Evolutionary conservation across 1,284 basidiomycete genomes (phyloP), one percentile per base, ranked within the genome.

Genomic region (Cutaneotrichosporon mucoides): DNA sequence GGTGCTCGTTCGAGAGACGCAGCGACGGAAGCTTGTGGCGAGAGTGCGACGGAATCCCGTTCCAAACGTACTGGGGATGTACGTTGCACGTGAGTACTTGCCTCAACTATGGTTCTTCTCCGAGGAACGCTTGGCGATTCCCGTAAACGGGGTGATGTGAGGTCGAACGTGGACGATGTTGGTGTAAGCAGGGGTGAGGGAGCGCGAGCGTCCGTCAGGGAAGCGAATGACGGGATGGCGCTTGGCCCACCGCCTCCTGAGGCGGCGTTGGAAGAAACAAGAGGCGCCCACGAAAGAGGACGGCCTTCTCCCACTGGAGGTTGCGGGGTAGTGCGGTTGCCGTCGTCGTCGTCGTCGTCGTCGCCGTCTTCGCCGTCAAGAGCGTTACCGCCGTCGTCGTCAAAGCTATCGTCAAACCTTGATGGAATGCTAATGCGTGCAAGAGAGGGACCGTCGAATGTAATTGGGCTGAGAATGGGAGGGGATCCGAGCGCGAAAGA

Each of bases 101-200:
- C 37, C 44, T 71, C 63, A 47, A 76, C 58, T 38, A 76, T 61
- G 1, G 72, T 75, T 16, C 69, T 61, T n/a, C 71, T 61, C 35
- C 72, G 59, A 3, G 73, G 68, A 9, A 76, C 57, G 13, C 65
- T 65, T 1, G 73, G 66, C 1, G 71, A 68, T 15, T 69, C 61
- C 38, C 64, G 62, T 5, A 73, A 62, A 11, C 70, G 60, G 9
- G 68, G 64, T 6, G 61, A 59, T 35, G 54, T 51, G 41, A 58
- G 56, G 40, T 57, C 66, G 47, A 64, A 64, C 38, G 46, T 51
- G 16, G 47, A 24, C 42, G 46, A 44, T 16, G 48, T 58, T 9
- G 62, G 62, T 34, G 61, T 60, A 46, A 54, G 49, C 12, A 51
- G 37, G 34, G 58, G 60, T 47, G 45, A 62, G 15, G 43, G 55